Conservation (phyloP, 805 yeast genomes). For the Wickerhamiella vanderwaltii region DNA sequence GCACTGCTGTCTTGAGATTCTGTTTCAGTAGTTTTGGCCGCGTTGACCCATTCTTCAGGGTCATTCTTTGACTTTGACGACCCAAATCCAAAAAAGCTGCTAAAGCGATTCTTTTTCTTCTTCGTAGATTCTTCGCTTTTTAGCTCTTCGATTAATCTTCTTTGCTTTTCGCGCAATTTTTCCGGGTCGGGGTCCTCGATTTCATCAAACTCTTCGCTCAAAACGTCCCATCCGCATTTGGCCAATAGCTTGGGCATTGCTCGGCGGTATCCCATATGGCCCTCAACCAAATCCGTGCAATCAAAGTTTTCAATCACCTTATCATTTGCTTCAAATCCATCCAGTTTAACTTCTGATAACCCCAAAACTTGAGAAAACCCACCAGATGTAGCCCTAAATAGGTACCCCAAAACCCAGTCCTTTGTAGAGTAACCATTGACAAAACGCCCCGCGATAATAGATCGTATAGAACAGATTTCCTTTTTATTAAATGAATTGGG, state of each 20-base stretch:
- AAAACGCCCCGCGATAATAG: conserved; percentile 81
- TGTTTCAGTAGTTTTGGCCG: conserved; percentile 29
- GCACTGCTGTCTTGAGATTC: conserved; percentile 2
- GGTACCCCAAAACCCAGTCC: conserved; percentile 93
- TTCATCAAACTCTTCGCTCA: conserved; percentile 85
- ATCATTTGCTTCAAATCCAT: conserved; percentile 13
- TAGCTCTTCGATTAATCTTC: conserved; percentile 70
- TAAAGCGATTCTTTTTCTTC: conserved; percentile 18
- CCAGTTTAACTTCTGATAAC: conserved; percentile 48
- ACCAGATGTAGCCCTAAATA: conserved; percentile 91
- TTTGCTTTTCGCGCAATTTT: conserved; percentile 58
- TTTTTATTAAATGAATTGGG: conserved; percentile 74
- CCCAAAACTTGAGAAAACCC: conserved; percentile 90
- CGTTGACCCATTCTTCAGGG: conserved; percentile 40
- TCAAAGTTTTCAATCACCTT: conserved; percentile 61
- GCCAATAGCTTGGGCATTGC: conserved; percentile 76
- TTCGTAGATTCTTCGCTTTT: conserved; percentile 15
- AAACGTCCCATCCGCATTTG: conserved; percentile 61
- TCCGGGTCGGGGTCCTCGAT: conserved; percentile 95
- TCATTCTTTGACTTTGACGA: conserved; percentile 33
- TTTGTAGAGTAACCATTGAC: conserved; percentile 82
- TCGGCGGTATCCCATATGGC: conserved; percentile 95
- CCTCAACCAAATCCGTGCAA: conserved; percentile 76
- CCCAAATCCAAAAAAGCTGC: conserved; percentile 24
- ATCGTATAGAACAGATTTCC: conserved; percentile 62